phyloP scores from a whole-genome alignment of 2,329 filamentous ascomycete species.

The Pleomassaria siparia region DNA sequence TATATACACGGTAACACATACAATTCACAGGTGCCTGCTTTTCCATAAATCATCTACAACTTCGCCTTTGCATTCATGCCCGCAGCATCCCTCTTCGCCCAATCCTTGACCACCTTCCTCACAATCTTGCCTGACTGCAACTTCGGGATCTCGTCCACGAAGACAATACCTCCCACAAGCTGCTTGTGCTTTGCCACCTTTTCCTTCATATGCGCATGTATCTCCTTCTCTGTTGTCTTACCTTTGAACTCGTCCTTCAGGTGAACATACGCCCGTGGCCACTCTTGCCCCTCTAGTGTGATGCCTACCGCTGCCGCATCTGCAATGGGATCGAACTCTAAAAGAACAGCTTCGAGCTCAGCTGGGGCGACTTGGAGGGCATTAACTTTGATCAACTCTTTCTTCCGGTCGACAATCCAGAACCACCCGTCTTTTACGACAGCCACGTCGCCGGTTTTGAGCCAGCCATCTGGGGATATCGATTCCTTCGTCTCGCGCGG shows the following conservation, averaged over 20 bases:
- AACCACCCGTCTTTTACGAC: slow-evolving; percentile 37
- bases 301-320: slow-evolving; percentile 60
- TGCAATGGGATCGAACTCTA: slow-evolving; percentile 55
- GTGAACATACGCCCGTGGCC: slow-evolving; percentile 56
- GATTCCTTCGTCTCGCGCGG: slow-evolving; percentile 42
- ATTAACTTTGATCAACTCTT: slow-evolving; percentile 48
- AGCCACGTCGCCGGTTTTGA: slow-evolving; percentile 41
- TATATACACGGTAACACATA: too few species aligned
- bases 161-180: slow-evolving; percentile 55
- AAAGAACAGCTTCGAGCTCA: slow-evolving; percentile 52
- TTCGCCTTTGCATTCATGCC: slow-evolving; percentile 31
- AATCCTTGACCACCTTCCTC: slow-evolving; percentile 58
- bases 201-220: slow-evolving; percentile 43
- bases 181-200: slow-evolving; percentile 57
- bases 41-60: too few species aligned
- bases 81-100: slow-evolving; percentile 57
- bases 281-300: slow-evolving; percentile 53
- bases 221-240: slow-evolving; percentile 29
- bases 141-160: slow-evolving; percentile 60
- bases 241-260: slow-evolving; percentile 50
- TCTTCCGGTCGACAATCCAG: slow-evolving; percentile 43
- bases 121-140: slow-evolving; percentile 61
- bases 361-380: slow-evolving; percentile 42
- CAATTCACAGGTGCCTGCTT: too few species aligned
- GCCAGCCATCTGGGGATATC: slow-evolving; percentile 42